Base-by-base conservation (phyloP, 2,329 filamentous ascomycete species). In the Pseudocercospora eumusae region DNA sequence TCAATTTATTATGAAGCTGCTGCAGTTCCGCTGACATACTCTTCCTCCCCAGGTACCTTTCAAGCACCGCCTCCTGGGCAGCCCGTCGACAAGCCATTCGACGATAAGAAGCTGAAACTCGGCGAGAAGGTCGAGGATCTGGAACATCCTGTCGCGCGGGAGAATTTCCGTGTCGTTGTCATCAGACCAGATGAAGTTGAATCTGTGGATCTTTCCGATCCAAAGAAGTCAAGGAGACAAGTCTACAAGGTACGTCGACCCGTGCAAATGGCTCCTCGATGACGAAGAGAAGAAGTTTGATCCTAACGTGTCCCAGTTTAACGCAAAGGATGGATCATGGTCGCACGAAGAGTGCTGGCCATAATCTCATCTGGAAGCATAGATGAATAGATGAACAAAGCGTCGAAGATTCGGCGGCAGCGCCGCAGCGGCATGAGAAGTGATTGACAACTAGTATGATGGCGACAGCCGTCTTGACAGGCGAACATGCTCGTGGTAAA, bases 151-250 rank as follows among this genome's bases (percentile, higher is more conserved):
- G 76, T 88, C 59, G 90, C 91, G 44, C 82, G 92, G 68, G 79
- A 78, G 66, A 90, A 96, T 74, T 96, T 96, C 73, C 82, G 93
- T 57, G 90, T 96, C 0, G 91, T 96, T 3, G 87, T 95, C 72
- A 95, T 99, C 74, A 86, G 88, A 54, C 88, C 96, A 0, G 84
- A 90, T 8, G 86, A 90, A 74, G 87, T 96, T 20, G 92, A 96
- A 74, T 82, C 83, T 70, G 80, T 90, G 15, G 89, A 95, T 73
- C 76, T 96, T 57, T 86, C 84, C 60, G 84, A 91, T 71, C 85
- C 88, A 0, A 82, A 83, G 52, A 84, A 84, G 64, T 81, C 82
- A 11, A 80, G 83, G 66, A 81, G 92, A 70, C 90, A 86, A 81
- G 79, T 84, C 63, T 93, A 92, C 77, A 86, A 82, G 52, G 52